Base-by-base conservation (phyloP, 768 basidiomycete species). In the Coprinopsis sp. region DNA sequence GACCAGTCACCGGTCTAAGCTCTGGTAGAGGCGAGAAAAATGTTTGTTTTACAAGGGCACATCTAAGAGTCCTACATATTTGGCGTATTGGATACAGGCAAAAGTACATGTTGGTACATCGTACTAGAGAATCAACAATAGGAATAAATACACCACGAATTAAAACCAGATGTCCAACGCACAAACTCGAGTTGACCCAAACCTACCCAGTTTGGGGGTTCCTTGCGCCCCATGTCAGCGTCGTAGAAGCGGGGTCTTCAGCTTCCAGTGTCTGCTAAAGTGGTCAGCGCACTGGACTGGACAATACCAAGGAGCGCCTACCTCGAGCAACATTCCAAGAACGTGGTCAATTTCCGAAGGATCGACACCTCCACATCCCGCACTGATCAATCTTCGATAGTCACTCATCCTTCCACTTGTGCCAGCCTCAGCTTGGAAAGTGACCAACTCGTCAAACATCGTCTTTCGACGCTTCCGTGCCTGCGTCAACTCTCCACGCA, bases 321-420 rank as follows among this genome's bases (percentile, higher is more conserved):
- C 89, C 79, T 95, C 91, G 14, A 93, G 73, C 33, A 98, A 67
- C 74, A 88, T 86, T 21, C 80, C 81, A 50, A 96, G 72, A 4
- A 93, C 84, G 50, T 79, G 78, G 57, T 97, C 94, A 29, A 97
- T 87, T 51, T 97, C 93, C n/a, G 80, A 72, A 2, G 87, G 81
- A 2, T 85, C 78, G 24, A 93, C 77, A 0, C 90, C 87, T 19
- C 91, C 91, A 67, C 91, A 95, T 0, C 91, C 93, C 13, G 91
- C 84, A 25, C 87, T 85, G 56, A 99, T 93, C 42, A 99, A 64
- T 51, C 84, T 74, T 55, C 93, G 72, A 63, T 97, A 99, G 54
- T 94, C 87, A 4, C 78, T 74, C 82, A 98, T 94, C 51, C 84
- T 75, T 31, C 88, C 90, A 24, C 86, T 82, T 1, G 93, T 96